These are phyloP conservation scores for Theobroma grandiflorum DNA, from an alignment of 441 rosid genomes.

Conservation along the genomic window DNA sequence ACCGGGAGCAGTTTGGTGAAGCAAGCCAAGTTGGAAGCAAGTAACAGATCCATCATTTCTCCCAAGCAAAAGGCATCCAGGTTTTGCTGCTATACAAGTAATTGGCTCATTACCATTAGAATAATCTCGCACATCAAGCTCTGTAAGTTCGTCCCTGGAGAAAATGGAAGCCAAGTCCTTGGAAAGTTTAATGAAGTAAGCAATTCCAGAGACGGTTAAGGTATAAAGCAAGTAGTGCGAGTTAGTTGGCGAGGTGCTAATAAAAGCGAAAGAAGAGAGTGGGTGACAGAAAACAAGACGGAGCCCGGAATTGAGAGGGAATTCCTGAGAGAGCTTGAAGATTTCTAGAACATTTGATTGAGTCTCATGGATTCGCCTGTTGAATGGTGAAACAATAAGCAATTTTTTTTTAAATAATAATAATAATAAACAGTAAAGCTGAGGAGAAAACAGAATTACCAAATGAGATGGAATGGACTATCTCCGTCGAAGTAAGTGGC, in stretches of 20 bases:
- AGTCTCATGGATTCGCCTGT: slow-evolving; percentile 67
- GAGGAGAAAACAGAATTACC: slow-evolving; percentile 40
- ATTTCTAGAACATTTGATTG: slow-evolving; percentile 65
- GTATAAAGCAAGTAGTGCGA: slow-evolving; percentile 60
- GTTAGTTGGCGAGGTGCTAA: slow-evolving; percentile 45
- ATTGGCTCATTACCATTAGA: slow-evolving; percentile 39
- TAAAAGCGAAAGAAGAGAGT: slow-evolving; percentile 76
- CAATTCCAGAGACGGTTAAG: slow-evolving; percentile 72
- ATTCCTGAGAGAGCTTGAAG: slow-evolving; percentile 68
- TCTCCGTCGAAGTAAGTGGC: slow-evolving; percentile 52
- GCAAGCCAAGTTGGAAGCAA: slow-evolving; percentile 61
- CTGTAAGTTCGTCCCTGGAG: slow-evolving; percentile 52
- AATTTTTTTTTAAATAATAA: background rate
- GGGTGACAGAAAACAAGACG: slow-evolving; percentile 69
- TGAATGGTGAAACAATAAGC: background rate
- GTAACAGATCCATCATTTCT: slow-evolving; percentile 76
- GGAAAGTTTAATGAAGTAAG: slow-evolving; percentile 63
- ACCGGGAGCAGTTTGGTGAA: slow-evolving; percentile 68
- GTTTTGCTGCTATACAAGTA: slow-evolving; percentile 62
- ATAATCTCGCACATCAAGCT: slow-evolving; percentile 57
- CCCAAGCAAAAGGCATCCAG: slow-evolving; percentile 73
- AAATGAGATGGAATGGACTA: slow-evolving; percentile 53
- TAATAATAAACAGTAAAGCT: background rate
- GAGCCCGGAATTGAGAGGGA: slow-evolving; percentile 57
- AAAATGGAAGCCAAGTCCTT: slow-evolving; percentile 52